Conservation (phyloP, 306 rosid genomes). For the Dalbergia cochinchinensis region DNA sequence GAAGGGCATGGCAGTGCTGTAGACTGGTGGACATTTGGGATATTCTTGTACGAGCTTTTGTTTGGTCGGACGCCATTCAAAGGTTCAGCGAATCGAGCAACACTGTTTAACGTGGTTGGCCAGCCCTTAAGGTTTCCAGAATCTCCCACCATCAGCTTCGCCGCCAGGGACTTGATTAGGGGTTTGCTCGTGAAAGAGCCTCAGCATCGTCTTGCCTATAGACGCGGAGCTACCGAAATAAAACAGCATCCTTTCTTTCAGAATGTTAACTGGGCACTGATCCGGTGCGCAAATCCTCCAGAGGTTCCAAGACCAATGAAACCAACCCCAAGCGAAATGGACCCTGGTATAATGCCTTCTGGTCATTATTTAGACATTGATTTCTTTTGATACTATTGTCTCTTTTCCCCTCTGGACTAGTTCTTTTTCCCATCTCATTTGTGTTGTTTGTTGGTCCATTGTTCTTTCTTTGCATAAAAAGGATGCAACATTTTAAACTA, state of each 20-base stretch:
- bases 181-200: constrained; percentile 98
- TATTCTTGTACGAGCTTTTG: constrained; percentile 93
- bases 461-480: constrained; percentile 57
- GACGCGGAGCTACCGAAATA: constrained; percentile 94
- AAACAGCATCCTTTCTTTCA: constrained; percentile 97
- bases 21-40: constrained; percentile 99
- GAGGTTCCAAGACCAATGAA: constrained; percentile 73
- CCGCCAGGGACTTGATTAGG: constrained; percentile 94
- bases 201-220: constrained; percentile 93
- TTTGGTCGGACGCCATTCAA: constrained; percentile 95
- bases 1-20: constrained; percentile 99
- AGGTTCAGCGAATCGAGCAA: constrained; percentile 85
- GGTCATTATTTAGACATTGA: constrained; percentile 95
- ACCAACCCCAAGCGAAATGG: constrained; percentile 50
- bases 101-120: constrained; percentile 91
- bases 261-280: constrained; percentile 95
- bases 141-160: constrained; percentile 89
- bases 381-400: constrained; percentile 74
- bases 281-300: constrained; percentile 91
- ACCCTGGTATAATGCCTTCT: constrained; percentile 72
- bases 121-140: constrained; percentile 95
- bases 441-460: constrained; percentile 49
- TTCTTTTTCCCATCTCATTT: constrained; percentile 41
- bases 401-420: constrained; percentile 40
- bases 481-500: constrained; percentile 34